Evolutionary conservation across 495 filamentous ascomycete species (phyloP).

Genomic region (Hypoxylon fragiforme): DNA sequence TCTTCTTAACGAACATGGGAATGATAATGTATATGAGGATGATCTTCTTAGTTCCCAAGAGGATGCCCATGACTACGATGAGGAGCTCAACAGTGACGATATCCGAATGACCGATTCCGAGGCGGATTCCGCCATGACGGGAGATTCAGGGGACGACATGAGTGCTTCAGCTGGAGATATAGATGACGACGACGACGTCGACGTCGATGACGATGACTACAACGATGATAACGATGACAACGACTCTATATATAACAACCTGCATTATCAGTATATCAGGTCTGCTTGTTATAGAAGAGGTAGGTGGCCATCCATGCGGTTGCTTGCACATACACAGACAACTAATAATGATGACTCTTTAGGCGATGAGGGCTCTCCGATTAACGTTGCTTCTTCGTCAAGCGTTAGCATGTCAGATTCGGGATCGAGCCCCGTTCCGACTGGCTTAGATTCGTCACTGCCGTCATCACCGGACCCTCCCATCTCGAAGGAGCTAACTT

Average conservation of each 20-base stretch:
- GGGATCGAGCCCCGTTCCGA: constrained; percentile 31
- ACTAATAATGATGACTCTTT: neutral
- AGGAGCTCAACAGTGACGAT: constrained; percentile 42
- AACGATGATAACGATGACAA: neutral
- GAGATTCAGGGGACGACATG: constrained; percentile 34
- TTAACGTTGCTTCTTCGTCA: constrained; percentile 15
- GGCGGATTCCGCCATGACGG: constrained; percentile 34
- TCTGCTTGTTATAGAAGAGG: no score
- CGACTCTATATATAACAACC: no score
- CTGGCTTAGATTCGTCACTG: constrained; percentile 36
- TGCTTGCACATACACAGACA: neutral
- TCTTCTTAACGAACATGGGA: no score
- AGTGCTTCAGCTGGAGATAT: constrained; percentile 24
- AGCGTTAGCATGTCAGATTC: constrained; percentile 24
- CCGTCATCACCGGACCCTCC: constrained; percentile 7
- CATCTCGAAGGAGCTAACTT: constrained; percentile 29
- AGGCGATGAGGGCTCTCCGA: constrained; percentile 5
- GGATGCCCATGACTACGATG: constrained; percentile 29
- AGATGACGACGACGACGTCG: neutral
- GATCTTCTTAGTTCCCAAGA: no score
- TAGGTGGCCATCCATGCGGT: no score
- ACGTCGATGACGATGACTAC: constrained; percentile 1
- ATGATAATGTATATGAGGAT: no score
- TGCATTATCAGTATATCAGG: no score
- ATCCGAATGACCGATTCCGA: constrained; percentile 37